Evolutionary conservation across 225 moss, liverwort and hornwort species (phyloP).

Genomic region (Straminergon stramineum): DNA sequence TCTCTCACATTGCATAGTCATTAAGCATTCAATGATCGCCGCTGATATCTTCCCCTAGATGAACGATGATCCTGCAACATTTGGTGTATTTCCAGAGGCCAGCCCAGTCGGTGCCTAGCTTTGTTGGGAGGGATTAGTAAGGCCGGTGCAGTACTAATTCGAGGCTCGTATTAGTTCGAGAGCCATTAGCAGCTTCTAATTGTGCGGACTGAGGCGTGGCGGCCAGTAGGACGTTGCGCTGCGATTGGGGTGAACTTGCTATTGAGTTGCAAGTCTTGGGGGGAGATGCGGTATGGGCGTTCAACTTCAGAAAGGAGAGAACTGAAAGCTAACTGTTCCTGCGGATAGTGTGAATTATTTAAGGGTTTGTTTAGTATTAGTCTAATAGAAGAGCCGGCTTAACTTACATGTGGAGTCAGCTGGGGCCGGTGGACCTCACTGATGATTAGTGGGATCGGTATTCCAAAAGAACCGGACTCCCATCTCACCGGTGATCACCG

Average conservation of each 20-base stretch:
- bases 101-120: neutral
- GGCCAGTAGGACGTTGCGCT: neutral
- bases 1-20: neutral
- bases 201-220: neutral
- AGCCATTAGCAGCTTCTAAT: neutral
- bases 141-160: neutral
- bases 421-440: no score
- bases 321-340: no score
- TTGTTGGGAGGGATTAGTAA: neutral
- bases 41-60: neutral
- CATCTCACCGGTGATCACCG: no score
- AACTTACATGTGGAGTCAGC: no score
- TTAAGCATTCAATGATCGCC: neutral
- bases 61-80: neutral
- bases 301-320: no score
- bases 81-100: neutral
- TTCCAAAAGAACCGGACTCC: no score
- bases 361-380: no score
- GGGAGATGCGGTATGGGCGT: neutral
- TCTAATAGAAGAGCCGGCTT: no score
- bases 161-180: neutral
- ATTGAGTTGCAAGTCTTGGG: neutral
- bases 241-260: neutral
- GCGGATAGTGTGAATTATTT: no score
- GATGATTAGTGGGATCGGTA: no score